Base-by-base conservation (phyloP, 352 stramenopile genomes). In the Porosira glacialis region DNA sequence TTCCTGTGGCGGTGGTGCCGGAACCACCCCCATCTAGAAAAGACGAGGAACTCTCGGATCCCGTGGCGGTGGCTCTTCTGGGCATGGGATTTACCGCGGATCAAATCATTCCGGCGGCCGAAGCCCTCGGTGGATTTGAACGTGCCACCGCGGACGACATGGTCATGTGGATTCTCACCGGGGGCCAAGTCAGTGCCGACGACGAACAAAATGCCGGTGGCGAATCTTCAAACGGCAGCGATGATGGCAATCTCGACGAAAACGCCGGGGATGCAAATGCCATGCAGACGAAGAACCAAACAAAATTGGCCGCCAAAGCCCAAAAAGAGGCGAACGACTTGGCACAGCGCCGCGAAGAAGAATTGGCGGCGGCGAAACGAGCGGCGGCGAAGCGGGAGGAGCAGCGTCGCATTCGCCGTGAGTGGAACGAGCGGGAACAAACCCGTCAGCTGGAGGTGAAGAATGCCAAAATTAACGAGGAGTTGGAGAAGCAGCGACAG, bases 341-440 rank as follows among this genome's bases (percentile, higher is more conserved):
- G 15, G 63, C 53, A 4, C 35, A 68, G 62, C 67, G 81, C 27
- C 67, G 59, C 35, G 57, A 82, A 43, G 69, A 83, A 45, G 72
- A 70, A 30, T 28, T 57, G 8, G 60, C 75, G 10, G 73, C 72
- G 1, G 69, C 59, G 19, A 22, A 80, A 33, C 70, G 64, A 51
- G 62, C 71, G 0, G 80, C 80, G 11, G 73, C 65, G 2, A 88
- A 90, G 69, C 70, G 77, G 33, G 85, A 91, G 58, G 82, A 90
- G 48, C 70, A 83, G 55, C 71, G 80, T 45, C 72, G 80, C 0
- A 73, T 83, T 44, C 85, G 86, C 67, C 65, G 85, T 17, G 82
- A 89, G 47, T 91, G 85, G 85, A 89, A 89, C 43, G 80, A 86
- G 56, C 59, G 63, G 26, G 78, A 87, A 52, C 75, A 87, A 49